phyloP scores from a whole-genome alignment of 441 rosid species.

The Populus tomentosa region DNA sequence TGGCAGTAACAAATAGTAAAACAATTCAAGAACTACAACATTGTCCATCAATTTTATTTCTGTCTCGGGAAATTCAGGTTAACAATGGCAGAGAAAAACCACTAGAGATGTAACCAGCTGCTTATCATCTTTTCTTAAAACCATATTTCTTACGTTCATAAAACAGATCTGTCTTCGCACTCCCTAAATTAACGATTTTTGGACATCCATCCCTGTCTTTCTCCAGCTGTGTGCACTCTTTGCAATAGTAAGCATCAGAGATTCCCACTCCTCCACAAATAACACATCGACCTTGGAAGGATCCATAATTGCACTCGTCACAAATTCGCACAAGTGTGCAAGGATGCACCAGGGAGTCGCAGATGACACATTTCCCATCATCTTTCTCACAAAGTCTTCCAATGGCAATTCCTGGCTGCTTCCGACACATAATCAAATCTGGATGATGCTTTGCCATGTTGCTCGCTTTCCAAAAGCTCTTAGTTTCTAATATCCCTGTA shows the following conservation, averaged over 20 bases:
- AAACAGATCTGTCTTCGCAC: conserved; percentile 79
- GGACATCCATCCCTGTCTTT: conserved; percentile 90
- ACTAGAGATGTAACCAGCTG: not conserved
- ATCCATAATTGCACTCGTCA: conserved; percentile 88
- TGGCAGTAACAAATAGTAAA: not conserved
- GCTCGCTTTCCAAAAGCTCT: not conserved
- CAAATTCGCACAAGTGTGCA: conserved; percentile 87
- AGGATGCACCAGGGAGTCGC: conserved; percentile 81
- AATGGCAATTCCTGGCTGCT: conserved; percentile 88
- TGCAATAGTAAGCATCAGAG: conserved; percentile 83
- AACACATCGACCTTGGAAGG: conserved; percentile 86
- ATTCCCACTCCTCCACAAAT: conserved; percentile 91
- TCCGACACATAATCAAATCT: conserved; percentile 86
- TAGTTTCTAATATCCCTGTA: conserved; percentile 1
- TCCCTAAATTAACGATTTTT: conserved; percentile 83
- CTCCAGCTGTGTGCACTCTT: conserved; percentile 87
- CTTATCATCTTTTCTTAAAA: conserved; percentile 55
- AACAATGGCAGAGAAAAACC: not conserved
- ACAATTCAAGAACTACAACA: not conserved
- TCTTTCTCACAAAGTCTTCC: conserved; percentile 81
- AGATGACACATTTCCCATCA: conserved; percentile 81
- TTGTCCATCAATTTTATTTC: not conserved
- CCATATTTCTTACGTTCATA: conserved; percentile 82
- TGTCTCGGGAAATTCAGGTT: too few species aligned
- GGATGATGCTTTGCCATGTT: conserved; percentile 93